Percentiles rank a stretch among this genome's conserved stretches.
Conservation (phyloP, 192 early-diverging fungal genomes). For the Coemansia sp. region DNA sequence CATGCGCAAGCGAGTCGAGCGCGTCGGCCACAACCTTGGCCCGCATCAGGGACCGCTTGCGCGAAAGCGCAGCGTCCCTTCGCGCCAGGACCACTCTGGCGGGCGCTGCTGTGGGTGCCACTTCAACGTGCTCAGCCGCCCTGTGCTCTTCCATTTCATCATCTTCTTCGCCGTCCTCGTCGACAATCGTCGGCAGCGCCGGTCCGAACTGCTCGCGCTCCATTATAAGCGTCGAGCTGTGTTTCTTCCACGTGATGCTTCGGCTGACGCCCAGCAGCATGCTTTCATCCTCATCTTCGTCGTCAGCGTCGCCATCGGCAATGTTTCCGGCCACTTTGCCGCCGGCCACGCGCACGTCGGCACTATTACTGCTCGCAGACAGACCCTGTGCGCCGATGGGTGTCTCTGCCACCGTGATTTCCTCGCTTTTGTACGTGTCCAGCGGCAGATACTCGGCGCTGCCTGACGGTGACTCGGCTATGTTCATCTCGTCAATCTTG, state of each 20-base stretch:
- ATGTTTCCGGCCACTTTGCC: constrained; percentile 2
- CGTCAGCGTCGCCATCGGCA: constrained; percentile 16
- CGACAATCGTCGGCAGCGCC: constrained; percentile 26
- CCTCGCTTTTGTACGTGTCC: constrained; percentile 18
- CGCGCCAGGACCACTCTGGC: background rate
- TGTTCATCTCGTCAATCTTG: constrained; percentile 41
- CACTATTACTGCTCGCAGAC: background rate
- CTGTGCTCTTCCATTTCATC: background rate
- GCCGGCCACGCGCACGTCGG: background rate
- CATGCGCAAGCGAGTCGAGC: background rate
- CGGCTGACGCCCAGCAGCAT: constrained; percentile 22
- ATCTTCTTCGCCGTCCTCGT: constrained; percentile 21
- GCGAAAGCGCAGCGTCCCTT: background rate
- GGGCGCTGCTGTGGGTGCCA: background rate
- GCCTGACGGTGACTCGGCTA: constrained; percentile 27
- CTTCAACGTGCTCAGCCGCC: too few species aligned
- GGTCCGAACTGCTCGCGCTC: constrained; percentile 37
- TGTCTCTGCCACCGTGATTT: background rate
- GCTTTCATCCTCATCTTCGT: constrained; percentile 32
- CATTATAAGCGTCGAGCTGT: constrained; percentile 32
- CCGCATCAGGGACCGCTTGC: background rate
- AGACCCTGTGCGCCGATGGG: background rate
- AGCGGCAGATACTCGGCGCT: constrained; percentile 50
- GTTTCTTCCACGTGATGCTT: constrained; percentile 45
- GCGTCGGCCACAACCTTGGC: background rate